Base-by-base conservation (phyloP, 306 rosid genomes). In the Crotalaria pallida region DNA sequence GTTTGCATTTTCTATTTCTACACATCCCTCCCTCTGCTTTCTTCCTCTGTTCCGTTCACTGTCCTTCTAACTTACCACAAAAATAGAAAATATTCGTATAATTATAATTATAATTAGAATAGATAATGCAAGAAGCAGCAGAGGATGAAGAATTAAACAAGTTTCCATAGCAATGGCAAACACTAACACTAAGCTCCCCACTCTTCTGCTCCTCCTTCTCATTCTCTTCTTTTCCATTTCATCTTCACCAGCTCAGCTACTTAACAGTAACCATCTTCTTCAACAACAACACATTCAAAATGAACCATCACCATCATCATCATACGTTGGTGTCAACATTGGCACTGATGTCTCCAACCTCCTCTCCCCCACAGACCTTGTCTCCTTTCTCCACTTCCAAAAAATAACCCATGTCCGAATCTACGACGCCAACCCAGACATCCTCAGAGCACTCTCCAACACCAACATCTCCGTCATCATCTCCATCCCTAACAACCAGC, bases 401-500 rank as follows among this genome's bases (percentile, higher is more conserved):
- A 86, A 89, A 65, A 91, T 94, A 47, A 83, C 77, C 4, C 95
- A 94, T 64, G 45, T 94, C 33, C 81, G 96, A 1, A 76, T 94
- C 79, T 91, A 89, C 91, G 97, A 94, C 76, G 92, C 96, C 0
- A 80, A 84, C 80, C 84, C 88, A 1, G 92, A 86, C 41, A 72
- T 91, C 8, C 96, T 94, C 72, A 82, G 75, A 76, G 86, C 96
- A 4, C 17, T 94, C 65, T 77, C 88, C 11, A 80, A 78, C 1
- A 76, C 92, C 38, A 87, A 84, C 71, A 91, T 94, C 62, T 85
- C 89, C 1, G 99, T 91, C 47, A 58, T 86, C 8, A 83, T 94
- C 72, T 79, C 89, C 65, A 85, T 94, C 7, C 99, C 99, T 15
- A 94, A 94, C 64, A 91, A 94, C 73, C 96, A 94, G 79, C 95